These are phyloP conservation scores for Arthrobotrys conoides DNA, from an alignment of 2,329 filamentous ascomycete species.

Conservation along the genomic window DNA sequence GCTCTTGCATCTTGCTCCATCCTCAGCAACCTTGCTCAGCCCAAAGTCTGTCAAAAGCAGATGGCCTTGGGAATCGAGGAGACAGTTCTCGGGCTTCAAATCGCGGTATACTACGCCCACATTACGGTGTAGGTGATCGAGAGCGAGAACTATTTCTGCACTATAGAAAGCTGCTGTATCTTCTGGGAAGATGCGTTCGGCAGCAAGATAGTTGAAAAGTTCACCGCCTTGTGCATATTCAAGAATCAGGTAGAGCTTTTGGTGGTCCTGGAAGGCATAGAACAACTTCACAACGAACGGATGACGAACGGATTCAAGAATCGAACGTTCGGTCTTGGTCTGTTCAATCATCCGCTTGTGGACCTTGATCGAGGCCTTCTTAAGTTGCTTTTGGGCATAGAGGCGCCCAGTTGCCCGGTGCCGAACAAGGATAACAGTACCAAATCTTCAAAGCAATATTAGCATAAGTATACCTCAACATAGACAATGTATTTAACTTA, in stretches of 20 bases:
- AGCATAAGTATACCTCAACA: neutral
- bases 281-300: constrained; percentile 98
- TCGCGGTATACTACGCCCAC: constrained; percentile 97
- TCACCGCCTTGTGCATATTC: constrained; percentile 98
- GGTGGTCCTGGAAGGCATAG: constrained; percentile 97
- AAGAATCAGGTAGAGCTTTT: constrained; percentile 96
- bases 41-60: constrained; percentile 96
- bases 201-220: constrained; percentile 92
- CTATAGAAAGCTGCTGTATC: constrained; percentile 95
- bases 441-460: constrained; percentile 69
- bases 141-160: constrained; percentile 95
- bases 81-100: constrained; percentile 96
- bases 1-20: constrained; percentile 81
- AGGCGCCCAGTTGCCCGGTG: constrained; percentile 88
- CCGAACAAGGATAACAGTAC: constrained; percentile 93
- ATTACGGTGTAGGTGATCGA: constrained; percentile 91
- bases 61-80: constrained; percentile 91
- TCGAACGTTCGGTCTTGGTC: constrained; percentile 95
- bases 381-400: constrained; percentile 98
- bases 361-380: constrained; percentile 93
- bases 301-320: constrained; percentile 93
- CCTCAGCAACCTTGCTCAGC: constrained; percentile 87
- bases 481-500: constrained; percentile 67
- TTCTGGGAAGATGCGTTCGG: constrained; percentile 95
- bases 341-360: constrained; percentile 97